Evolutionary conservation across 345 rosid species (phyloP).

Genomic region (Excoecaria agallocha): DNA sequence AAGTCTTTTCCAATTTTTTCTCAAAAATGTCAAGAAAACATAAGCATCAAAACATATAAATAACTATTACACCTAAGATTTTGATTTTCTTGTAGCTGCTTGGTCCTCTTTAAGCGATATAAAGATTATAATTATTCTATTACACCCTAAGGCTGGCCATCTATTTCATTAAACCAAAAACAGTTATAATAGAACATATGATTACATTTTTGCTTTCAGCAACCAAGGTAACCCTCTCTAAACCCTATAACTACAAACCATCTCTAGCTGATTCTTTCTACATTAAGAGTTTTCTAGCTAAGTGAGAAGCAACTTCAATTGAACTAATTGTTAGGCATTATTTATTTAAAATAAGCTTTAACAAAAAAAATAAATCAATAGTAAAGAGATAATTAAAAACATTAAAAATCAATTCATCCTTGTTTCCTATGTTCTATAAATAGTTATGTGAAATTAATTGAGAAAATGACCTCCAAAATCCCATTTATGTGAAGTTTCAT

Average conservation of each 20-base stretch:
- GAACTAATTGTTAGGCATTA: not conserved
- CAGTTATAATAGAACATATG: not conserved
- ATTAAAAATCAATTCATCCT: not conserved
- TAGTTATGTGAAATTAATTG: not conserved
- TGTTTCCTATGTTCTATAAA: not conserved
- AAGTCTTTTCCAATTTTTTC: not conserved
- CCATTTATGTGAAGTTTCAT: constrained; percentile 99
- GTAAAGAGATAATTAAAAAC: not conserved
- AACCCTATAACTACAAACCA: too few species aligned
- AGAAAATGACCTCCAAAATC: constrained; percentile 79
- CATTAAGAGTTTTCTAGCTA: not conserved
- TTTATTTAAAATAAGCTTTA: not conserved
- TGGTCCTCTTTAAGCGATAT: not conserved
- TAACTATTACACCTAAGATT: not conserved
- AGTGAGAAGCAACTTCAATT: not conserved
- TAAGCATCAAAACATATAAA: too few species aligned
- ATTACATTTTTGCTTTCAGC: not conserved
- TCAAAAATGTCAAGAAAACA: not conserved
- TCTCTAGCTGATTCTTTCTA: not conserved
- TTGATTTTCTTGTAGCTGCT: not conserved
- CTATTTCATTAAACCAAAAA: not conserved
- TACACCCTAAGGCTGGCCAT: not conserved
- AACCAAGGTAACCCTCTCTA: constrained; percentile 5
- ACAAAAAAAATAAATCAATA: not conserved
- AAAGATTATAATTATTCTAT: not conserved